A percentile compares a stretch with the other conserved stretches of the same genome.
Conservation (phyloP, 2,329 filamentous ascomycete species). For the Xylariaceae sp. region DNA sequence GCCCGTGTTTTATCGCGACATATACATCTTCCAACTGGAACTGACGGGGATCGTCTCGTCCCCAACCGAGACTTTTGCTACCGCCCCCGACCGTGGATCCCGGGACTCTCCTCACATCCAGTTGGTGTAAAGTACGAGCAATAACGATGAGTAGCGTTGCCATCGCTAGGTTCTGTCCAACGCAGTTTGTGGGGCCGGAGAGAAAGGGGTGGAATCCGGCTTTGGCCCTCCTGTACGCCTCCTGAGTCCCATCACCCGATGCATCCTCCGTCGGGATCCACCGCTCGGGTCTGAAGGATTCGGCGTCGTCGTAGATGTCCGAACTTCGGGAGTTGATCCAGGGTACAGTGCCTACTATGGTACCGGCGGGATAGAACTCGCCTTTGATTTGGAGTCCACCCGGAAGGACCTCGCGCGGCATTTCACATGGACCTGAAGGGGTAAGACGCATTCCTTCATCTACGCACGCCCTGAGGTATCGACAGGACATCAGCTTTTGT, state of each 20-base stretch:
- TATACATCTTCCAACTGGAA: conserved; percentile 25
- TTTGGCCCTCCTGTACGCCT: conserved; percentile 7
- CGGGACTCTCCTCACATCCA: conserved; percentile 23
- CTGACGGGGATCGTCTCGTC: conserved; percentile 16
- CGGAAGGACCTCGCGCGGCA: conserved; percentile 21
- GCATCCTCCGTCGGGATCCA: conserved; percentile 27
- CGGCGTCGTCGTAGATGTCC: conserved; percentile 16
- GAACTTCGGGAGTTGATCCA: conserved; percentile 15
- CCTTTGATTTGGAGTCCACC: conserved; percentile 19
- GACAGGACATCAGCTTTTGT: conserved; percentile 17
- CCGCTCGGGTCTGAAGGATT: conserved; percentile 23
- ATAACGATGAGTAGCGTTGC: conserved; percentile 23
- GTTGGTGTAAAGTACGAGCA: conserved; percentile 20
- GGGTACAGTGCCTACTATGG: conserved; percentile 18
- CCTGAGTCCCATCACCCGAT: conserved; percentile 8
- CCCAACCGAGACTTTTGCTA: conserved; percentile 15
- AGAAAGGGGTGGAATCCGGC: conserved; percentile 21
- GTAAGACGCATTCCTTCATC: conserved; percentile 27
- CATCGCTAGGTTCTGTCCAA: conserved; percentile 24
- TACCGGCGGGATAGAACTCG: conserved; percentile 22
- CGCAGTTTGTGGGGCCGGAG: conserved; percentile 17
- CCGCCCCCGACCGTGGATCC: conserved; percentile 23
- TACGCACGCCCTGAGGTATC: conserved; percentile 24
- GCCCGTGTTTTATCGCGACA: conserved; percentile 22
- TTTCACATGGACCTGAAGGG: conserved; percentile 16